Percentiles rank a stretch among this genome's conserved stretches.
phyloP scores from a whole-genome alignment of 1,284 basidiomycete species.

The Rhodotorula mucilaginosa region DNA sequence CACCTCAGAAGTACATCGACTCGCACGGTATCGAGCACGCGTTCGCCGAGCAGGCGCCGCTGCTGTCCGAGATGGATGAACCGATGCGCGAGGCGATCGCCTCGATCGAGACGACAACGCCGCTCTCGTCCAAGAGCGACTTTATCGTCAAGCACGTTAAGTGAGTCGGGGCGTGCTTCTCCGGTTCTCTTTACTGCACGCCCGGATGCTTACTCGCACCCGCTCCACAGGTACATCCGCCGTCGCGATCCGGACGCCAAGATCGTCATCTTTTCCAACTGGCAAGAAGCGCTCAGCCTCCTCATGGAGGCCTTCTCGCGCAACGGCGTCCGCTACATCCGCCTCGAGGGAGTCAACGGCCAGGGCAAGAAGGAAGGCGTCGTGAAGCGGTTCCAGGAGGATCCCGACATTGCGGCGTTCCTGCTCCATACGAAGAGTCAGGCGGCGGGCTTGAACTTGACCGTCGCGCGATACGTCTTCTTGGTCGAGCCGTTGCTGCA shows the following conservation, averaged over 20 bases:
- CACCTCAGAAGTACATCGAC: constrained; percentile 6
- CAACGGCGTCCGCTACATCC: constrained; percentile 38
- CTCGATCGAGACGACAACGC: constrained; percentile 19
- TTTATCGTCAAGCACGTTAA: constrained; percentile 40
- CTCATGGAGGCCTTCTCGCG: constrained; percentile 34
- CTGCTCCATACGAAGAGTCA: constrained; percentile 42
- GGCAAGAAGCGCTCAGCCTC: constrained; percentile 37
- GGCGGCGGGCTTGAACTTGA: constrained; percentile 43
- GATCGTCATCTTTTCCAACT: constrained; percentile 42
- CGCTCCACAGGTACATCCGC: constrained; percentile 18
- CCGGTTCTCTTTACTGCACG: neutral
- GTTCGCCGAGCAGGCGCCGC: constrained; percentile 10
- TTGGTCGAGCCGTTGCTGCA: constrained; percentile 43
- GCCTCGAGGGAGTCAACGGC: constrained; percentile 34
- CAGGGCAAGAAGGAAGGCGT: constrained; percentile 41
- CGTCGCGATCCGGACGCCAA: constrained; percentile 37
- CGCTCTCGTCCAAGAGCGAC: constrained; percentile 38
- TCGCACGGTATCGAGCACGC: constrained; percentile 18
- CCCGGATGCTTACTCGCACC: too few species aligned
- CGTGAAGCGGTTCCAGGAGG: constrained; percentile 37
- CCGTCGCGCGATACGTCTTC: constrained; percentile 39
- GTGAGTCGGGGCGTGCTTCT: constrained; percentile 16
- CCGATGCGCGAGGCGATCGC: constrained; percentile 17
- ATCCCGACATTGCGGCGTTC: constrained; percentile 40
- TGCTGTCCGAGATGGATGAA: constrained; percentile 13